phyloP scores from a whole-genome alignment of 108 stramenopile genomes.

The Discostella stelligeroides region DNA sequence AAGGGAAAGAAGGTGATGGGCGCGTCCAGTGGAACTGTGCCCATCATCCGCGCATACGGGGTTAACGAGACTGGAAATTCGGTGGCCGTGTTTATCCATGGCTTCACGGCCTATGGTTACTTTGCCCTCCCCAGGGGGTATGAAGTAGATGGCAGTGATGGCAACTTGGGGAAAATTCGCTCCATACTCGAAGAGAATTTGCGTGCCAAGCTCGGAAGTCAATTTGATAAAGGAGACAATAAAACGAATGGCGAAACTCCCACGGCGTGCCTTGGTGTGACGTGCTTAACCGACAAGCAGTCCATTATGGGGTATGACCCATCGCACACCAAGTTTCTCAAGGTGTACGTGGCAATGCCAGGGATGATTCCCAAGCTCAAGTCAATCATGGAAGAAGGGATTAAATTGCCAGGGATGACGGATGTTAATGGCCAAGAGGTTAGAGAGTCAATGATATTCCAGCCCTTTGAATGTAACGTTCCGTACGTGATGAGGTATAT shows the following conservation, averaged over 20 bases:
- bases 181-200: conserved; percentile 26
- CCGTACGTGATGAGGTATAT: conserved; percentile 98
- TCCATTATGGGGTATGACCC: conserved; percentile 92
- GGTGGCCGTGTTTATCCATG: conserved; percentile 93
- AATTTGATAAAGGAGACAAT: conserved; percentile 23
- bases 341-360: conserved; percentile 92
- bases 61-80: conserved; percentile 92
- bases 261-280: conserved; percentile 67
- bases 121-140: conserved; percentile 72
- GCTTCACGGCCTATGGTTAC: conserved; percentile 96
- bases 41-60: conserved; percentile 94
- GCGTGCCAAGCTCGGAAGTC: conserved; percentile 38
- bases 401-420: conserved; percentile 73
- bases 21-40: conserved; percentile 70
- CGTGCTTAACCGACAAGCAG: conserved; percentile 58
- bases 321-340: conserved; percentile 76
- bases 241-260: conserved; percentile 9
- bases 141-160: conserved; percentile 55
- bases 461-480: conserved; percentile 97
- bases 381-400: conserved; percentile 92
- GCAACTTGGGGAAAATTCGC: conserved; percentile 62
- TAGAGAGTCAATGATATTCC: conserved; percentile 32
- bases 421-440: conserved; percentile 13
- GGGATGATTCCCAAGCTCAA: conserved; percentile 90
- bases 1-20: conserved; percentile 60